Evolutionary conservation across 192 early-diverging fungal genomes (phyloP).

Genomic region (Neocallimastix lanati): DNA sequence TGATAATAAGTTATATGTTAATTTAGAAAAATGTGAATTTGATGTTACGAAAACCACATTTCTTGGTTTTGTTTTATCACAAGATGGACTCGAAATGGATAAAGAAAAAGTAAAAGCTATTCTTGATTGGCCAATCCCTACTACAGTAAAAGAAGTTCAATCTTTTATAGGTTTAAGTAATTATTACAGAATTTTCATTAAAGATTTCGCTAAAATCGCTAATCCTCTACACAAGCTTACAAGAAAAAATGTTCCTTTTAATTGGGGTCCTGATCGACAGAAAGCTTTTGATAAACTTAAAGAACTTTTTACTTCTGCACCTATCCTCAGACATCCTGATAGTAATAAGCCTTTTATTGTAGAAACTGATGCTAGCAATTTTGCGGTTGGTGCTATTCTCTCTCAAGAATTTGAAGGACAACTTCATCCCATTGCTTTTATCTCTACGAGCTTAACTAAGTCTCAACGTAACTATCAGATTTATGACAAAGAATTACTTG

Average conservation of each 20-base stretch:
- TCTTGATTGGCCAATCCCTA: slow-evolving; percentile 6
- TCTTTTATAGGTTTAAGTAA: slow-evolving; percentile 9
- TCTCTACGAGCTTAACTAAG: too few species aligned
- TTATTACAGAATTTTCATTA: slow-evolving; percentile 13
- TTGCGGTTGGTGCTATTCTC: too few species aligned
- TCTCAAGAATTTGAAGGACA: too few species aligned
- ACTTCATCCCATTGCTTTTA: too few species aligned
- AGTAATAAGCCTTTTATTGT: slow-evolving; percentile 7
- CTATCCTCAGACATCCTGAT: slow-evolving; percentile 12
- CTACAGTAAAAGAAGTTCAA: slow-evolving; percentile 3
- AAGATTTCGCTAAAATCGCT: slow-evolving; percentile 5
- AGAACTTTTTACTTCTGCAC: slow-evolving; percentile 5
- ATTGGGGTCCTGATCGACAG: slow-evolving; percentile 1
- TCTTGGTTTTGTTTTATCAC: slow-evolving; percentile 11
- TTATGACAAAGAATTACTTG: too few species aligned
- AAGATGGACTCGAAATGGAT: slow-evolving; percentile 13
- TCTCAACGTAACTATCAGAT: too few species aligned
- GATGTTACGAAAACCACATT: neutral
- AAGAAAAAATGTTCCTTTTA: neutral
- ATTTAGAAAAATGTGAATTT: slow-evolving; percentile 19
- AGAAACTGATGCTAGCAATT: neutral
- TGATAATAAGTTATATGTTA: slow-evolving; percentile 11
- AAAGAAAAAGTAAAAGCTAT: slow-evolving; percentile 11
- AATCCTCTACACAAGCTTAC: slow-evolving; percentile 7
- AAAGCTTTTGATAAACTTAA: slow-evolving; percentile 13